Percentiles rank a stretch among this genome's conserved stretches.
Conservation (phyloP, 768 basidiomycete species). For the Lepiota venenata region DNA sequence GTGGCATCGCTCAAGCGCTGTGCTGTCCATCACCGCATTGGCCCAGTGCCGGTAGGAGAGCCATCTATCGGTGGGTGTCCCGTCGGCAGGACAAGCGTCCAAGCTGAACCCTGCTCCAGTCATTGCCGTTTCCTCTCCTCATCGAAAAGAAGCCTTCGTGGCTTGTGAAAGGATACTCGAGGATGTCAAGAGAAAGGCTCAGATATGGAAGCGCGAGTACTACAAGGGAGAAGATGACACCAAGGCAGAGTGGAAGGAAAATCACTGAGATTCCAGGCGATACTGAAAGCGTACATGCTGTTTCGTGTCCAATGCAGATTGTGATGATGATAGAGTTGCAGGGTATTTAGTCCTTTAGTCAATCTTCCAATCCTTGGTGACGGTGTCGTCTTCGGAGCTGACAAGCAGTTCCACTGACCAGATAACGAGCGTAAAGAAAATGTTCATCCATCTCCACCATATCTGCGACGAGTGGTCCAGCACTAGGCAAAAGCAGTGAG, state of each 20-base stretch:
- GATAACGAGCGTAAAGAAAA: conserved; percentile 79
- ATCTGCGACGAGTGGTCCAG: conserved; percentile 88
- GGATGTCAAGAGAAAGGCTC: conserved; percentile 75
- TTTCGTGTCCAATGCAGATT: background rate
- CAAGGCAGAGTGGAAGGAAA: conserved; percentile 70
- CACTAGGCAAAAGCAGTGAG: conserved; percentile 38
- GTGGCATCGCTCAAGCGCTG: conserved; percentile 48
- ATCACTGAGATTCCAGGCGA: conserved; percentile 30
- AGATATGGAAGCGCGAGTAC: conserved; percentile 91
- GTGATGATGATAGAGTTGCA: background rate
- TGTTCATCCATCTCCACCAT: conserved; percentile 93
- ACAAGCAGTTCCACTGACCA: conserved; percentile 84
- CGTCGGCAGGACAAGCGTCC: background rate
- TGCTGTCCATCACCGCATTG: conserved; percentile 73
- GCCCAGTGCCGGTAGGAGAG: conserved; percentile 72
- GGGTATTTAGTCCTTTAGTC: conserved; percentile 38
- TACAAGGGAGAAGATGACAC: conserved; percentile 69
- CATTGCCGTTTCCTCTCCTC: conserved; percentile 80
- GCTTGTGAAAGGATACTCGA: conserved; percentile 86
- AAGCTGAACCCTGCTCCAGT: conserved; percentile 33
- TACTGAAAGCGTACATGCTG: background rate
- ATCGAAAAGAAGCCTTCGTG: conserved; percentile 76
- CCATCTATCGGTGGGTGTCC: conserved; percentile 58
- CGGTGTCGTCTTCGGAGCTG: conserved; percentile 66
- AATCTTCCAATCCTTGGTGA: conserved; percentile 74